Conservation (phyloP, 176 grass and related monocot species). For the Avena sativa region DNA sequence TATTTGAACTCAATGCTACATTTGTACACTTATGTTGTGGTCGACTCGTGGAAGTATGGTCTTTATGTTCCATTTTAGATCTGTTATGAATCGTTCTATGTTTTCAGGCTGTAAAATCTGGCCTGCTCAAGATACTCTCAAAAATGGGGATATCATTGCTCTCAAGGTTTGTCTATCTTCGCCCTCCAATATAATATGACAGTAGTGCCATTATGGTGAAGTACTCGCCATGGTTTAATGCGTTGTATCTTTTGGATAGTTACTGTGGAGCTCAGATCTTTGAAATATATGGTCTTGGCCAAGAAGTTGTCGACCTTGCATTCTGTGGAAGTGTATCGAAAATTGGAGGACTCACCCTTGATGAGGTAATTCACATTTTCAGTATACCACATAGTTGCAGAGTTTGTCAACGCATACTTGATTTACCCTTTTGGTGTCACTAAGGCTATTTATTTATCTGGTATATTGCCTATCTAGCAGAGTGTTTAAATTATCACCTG, state of each 20-base stretch:
- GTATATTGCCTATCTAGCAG: conserved; percentile 18
- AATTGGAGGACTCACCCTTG: conserved; percentile 93
- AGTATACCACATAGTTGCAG: background rate
- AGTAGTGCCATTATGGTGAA: conserved; percentile 28
- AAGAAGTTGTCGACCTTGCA: conserved; percentile 94
- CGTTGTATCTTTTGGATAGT: conserved; percentile 55
- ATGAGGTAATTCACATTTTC: conserved; percentile 74
- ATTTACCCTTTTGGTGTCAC: background rate
- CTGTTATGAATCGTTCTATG: conserved; percentile 40
- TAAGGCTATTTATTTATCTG: background rate
- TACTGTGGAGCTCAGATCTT: conserved; percentile 99
- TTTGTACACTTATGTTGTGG: conserved; percentile 32
- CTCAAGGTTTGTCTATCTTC: conserved; percentile 84
- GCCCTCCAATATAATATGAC: conserved; percentile 21
- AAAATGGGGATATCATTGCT: conserved; percentile 99
- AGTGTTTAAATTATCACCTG: background rate
- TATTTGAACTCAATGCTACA: conserved; percentile 23
- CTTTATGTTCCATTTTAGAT: conserved; percentile 35
- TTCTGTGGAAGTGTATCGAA: conserved; percentile 99
- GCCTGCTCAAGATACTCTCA: conserved; percentile 98
- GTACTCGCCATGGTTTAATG: conserved; percentile 49
- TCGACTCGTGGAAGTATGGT: background rate
- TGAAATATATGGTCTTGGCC: conserved; percentile 99
- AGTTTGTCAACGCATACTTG: conserved; percentile 24
- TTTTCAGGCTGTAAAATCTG: conserved; percentile 92